Conservation (phyloP, 2,329 filamentous ascomycete species). For the Alternaria ventricosa region DNA sequence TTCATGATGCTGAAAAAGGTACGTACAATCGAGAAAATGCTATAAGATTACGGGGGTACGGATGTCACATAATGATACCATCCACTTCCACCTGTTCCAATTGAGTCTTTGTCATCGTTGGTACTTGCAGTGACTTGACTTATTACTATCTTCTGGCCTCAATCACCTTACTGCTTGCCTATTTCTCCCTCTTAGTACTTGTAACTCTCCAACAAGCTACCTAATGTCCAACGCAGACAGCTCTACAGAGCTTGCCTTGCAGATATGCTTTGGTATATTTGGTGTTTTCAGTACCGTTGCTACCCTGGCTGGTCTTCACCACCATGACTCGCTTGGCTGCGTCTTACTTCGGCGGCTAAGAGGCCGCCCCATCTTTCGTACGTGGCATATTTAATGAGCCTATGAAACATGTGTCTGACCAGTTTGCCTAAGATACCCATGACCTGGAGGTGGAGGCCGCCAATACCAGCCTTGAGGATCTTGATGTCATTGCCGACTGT, state of each 20-base stretch:
- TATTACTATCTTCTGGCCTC: neutral
- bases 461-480: neutral
- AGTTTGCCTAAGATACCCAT: neutral
- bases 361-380: neutral
- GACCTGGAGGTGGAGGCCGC: neutral
- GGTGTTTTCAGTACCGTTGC: constrained; percentile 10
- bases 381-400: neutral
- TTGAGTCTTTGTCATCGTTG: neutral
- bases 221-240: neutral
- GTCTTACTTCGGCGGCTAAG: constrained; percentile 8
- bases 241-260: constrained; percentile 5
- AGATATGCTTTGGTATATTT: constrained; percentile 18
- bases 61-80: neutral
- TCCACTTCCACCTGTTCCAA: too few relatives aligned
- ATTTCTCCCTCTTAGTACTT: neutral
- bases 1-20: neutral
- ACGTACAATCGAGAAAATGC: neutral
- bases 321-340: constrained; percentile 16
- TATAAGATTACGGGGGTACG: neutral
- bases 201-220: neutral
- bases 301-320: constrained; percentile 17
- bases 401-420: neutral
- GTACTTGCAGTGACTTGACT: neutral
- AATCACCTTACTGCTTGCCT: neutral
- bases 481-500: neutral